Percentiles rank a stretch among this genome's conserved stretches.
Evolutionary conservation across 495 filamentous ascomycete genomes (phyloP).

Genomic region (Bacidia gigantensis): DNA sequence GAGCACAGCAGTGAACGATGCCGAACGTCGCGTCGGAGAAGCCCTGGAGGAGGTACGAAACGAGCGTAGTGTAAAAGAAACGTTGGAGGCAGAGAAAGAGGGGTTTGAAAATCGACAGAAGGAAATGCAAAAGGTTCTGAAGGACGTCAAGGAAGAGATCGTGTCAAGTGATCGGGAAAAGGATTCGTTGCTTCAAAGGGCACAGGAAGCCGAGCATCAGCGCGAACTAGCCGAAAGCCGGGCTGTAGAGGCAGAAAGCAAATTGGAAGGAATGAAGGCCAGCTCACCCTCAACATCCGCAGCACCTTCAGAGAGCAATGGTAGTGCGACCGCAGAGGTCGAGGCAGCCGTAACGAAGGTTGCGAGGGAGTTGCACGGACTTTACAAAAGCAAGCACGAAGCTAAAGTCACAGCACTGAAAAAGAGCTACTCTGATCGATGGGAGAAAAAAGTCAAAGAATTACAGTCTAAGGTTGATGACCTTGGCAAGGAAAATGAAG

Average conservation of each 20-base stretch:
- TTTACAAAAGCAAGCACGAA: slow-evolving; percentile 97
- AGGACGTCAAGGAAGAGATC: slow-evolving; percentile 68
- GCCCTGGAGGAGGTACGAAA: slow-evolving; percentile 68
- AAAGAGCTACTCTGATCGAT: slow-evolving; percentile 81
- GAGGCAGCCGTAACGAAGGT: slow-evolving; percentile 88
- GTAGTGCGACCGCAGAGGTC: slow-evolving; percentile 39
- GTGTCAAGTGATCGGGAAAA: slow-evolving; percentile 59
- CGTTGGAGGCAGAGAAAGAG: slow-evolving; percentile 59
- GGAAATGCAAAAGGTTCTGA: slow-evolving; percentile 72
- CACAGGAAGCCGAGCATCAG: slow-evolving; percentile 61
- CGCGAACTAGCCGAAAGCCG: slow-evolving; percentile 45
- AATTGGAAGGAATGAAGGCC: slow-evolving; percentile 48
- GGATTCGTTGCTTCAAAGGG: slow-evolving; percentile 53
- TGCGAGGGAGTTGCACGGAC: slow-evolving; percentile 70
- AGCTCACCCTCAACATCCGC: slow-evolving; percentile 11
- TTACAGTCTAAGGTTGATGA: slow-evolving; percentile 57
- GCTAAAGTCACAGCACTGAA: slow-evolving; percentile 87
- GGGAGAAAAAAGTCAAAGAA: slow-evolving; percentile 71
- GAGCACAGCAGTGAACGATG: slow-evolving; percentile 72
- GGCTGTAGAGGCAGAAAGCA: slow-evolving; percentile 54
- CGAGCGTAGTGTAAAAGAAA: slow-evolving; percentile 50
- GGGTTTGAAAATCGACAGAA: slow-evolving; percentile 71
- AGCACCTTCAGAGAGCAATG: slow-evolving; percentile 9
- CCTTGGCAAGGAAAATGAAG: slow-evolving; percentile 57
- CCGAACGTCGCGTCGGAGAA: slow-evolving; percentile 83